phyloP scores from a whole-genome alignment of 2,329 filamentous ascomycete genomes.

The Hypocreales sp. region DNA sequence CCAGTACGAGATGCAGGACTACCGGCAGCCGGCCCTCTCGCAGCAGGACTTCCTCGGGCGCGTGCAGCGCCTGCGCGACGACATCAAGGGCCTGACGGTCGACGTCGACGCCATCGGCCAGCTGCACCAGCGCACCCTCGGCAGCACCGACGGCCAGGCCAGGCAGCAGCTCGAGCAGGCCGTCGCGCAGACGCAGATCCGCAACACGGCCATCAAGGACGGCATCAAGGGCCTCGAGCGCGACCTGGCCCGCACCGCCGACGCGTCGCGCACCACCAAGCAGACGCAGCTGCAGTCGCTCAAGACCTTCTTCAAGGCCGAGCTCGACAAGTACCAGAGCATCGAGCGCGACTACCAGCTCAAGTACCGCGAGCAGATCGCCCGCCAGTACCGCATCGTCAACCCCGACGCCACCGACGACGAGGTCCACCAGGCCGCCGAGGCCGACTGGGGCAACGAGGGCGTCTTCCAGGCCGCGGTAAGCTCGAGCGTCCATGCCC shows the following conservation, averaged over 20 bases:
- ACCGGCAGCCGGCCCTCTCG: slow-evolving; percentile 29
- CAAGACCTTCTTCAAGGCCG: slow-evolving; percentile 56
- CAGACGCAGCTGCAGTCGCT: slow-evolving; percentile 52
- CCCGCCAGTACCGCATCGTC: slow-evolving; percentile 66
- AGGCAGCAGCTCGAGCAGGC: slow-evolving; percentile 48
- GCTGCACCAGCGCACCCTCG: slow-evolving; percentile 57
- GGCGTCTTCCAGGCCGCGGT: slow-evolving; percentile 74
- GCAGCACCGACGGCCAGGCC: slow-evolving; percentile 43
- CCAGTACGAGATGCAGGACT: slow-evolving; percentile 38
- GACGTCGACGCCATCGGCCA: slow-evolving; percentile 53
- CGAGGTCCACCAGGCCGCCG: slow-evolving; percentile 53
- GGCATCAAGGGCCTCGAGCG: slow-evolving; percentile 62
- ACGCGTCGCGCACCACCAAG: slow-evolving; percentile 49
- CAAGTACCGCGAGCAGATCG: slow-evolving; percentile 63
- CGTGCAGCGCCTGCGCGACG: slow-evolving; percentile 48
- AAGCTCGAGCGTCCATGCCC: slow-evolving; percentile 18
- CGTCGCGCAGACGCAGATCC: slow-evolving; percentile 53
- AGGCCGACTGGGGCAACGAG: slow-evolving; percentile 61
- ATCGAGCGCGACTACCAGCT: slow-evolving; percentile 58
- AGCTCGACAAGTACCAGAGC: slow-evolving; percentile 53
- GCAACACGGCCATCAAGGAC: slow-evolving; percentile 63
- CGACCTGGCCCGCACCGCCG: slow-evolving; percentile 49
- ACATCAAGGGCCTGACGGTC: slow-evolving; percentile 50
- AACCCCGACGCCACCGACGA: slow-evolving; percentile 65
- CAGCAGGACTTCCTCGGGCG: slow-evolving; percentile 54